Evolutionary conservation across 2,329 filamentous ascomycete genomes (phyloP).

Genomic region (Pseudogymnoascus sp.): DNA sequence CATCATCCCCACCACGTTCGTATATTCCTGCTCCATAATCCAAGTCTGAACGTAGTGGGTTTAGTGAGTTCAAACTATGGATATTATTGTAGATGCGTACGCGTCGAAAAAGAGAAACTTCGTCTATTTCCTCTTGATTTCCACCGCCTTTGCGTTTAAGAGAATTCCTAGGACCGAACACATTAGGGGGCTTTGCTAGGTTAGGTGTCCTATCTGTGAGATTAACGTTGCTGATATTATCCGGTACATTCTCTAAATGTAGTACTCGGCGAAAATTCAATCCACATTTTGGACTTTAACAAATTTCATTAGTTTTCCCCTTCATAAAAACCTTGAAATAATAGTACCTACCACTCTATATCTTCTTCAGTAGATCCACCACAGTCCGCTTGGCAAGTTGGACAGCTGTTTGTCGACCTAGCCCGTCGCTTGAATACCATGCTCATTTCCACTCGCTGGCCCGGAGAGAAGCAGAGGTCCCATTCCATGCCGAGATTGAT

Average conservation of each 20-base stretch:
- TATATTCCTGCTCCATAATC: neutral
- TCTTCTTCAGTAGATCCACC: neutral
- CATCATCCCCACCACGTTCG: too few relatives aligned
- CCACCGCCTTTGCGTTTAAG: neutral
- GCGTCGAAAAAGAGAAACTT: neutral
- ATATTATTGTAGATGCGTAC: neutral
- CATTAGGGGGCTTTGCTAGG: neutral
- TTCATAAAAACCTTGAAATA: neutral
- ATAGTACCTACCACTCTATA: neutral
- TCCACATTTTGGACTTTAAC: neutral
- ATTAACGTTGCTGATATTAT: neutral
- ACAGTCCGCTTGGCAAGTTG: neutral
- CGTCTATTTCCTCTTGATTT: neutral
- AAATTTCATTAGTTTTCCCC: neutral
- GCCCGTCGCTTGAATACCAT: constrained; percentile 20
- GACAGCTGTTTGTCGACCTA: neutral
- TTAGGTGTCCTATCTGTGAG: neutral
- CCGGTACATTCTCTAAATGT: neutral
- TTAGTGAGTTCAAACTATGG: neutral
- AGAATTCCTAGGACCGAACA: neutral
- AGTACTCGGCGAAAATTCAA: neutral
- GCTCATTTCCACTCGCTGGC: constrained; percentile 27
- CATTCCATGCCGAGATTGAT: constrained; percentile 21
- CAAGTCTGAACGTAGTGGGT: neutral
- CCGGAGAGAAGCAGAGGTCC: constrained; percentile 23